A percentile compares a stretch with the other conserved stretches of the same genome.
These are phyloP conservation scores for Ceriops zippeliana DNA, from an alignment of 345 rosid species.

Conservation along the genomic window DNA sequence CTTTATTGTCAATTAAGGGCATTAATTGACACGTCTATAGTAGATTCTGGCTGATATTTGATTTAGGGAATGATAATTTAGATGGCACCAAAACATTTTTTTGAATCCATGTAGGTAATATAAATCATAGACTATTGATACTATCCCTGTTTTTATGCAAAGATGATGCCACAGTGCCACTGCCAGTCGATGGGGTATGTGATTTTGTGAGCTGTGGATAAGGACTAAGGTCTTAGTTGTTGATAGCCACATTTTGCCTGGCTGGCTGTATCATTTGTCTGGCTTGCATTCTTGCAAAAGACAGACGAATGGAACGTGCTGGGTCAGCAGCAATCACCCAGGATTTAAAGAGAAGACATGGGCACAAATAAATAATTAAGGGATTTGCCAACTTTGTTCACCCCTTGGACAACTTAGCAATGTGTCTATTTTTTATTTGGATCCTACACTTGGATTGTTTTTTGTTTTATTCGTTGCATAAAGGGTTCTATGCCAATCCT, in stretches of 20 bases:
- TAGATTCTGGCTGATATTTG: too few species aligned
- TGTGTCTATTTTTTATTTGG: too few species aligned
- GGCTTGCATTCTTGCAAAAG: slow-evolving; percentile 11
- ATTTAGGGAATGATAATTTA: too few species aligned
- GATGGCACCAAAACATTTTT: too few species aligned
- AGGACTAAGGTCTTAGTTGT: neutral
- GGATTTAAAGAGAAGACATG: too few species aligned
- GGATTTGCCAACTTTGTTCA: neutral
- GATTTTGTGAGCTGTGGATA: slow-evolving; percentile 5
- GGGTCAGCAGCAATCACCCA: slow-evolving; percentile 10
- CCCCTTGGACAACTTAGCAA: too few species aligned
- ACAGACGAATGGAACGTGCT: neutral
- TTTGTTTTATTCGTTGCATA: too few species aligned
- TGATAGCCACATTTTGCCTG: slow-evolving; percentile 10
- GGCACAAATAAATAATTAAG: neutral
- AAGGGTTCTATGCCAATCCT: too few species aligned
- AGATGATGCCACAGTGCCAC: neutral
- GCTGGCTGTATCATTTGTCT: slow-evolving; percentile 4
- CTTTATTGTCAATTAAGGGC: too few species aligned
- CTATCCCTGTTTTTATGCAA: neutral
- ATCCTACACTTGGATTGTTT: too few species aligned
- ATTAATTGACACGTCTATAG: too few species aligned
- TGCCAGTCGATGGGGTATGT: neutral
- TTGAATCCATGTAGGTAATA: too few species aligned
- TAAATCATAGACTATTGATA: neutral